Evolutionary conservation across 2,329 filamentous ascomycete species (phyloP).

Genomic region (Claviceps arundinis): DNA sequence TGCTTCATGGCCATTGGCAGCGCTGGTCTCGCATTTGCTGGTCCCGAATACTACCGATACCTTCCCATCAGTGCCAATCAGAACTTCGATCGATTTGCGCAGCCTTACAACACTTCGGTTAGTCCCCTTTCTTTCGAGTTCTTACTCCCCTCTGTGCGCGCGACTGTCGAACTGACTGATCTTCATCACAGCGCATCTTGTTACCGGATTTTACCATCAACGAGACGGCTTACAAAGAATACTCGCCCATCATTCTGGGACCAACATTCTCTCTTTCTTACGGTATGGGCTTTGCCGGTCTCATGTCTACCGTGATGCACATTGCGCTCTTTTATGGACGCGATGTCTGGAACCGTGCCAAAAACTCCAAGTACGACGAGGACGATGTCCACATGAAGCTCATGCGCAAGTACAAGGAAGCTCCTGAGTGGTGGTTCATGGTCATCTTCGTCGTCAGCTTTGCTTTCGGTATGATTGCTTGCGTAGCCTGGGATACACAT

Average conservation of each 20-base stretch:
- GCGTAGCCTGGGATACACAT: conserved; percentile 22
- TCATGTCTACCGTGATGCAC: conserved; percentile 38
- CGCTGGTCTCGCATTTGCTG: conserved; percentile 36
- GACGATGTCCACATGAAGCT: conserved; percentile 37
- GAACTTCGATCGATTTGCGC: conserved; percentile 41
- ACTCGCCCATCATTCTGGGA: conserved; percentile 40
- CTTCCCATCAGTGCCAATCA: conserved; percentile 38
- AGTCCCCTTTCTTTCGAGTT: too few species aligned
- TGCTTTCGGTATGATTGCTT: conserved; percentile 26
- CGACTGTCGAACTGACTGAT: too few species aligned
- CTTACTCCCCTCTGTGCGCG: too few species aligned
- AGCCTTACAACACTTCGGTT: conserved; percentile 35
- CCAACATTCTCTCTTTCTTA: conserved; percentile 41
- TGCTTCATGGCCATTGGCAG: conserved; percentile 37
- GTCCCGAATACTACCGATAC: conserved; percentile 36
- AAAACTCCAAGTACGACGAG: conserved; percentile 9
- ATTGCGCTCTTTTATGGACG: conserved; percentile 36
- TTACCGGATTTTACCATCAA: conserved; percentile 37
- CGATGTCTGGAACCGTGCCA: conserved; percentile 26
- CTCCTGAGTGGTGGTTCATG: conserved; percentile 43
- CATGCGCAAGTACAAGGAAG: conserved; percentile 41
- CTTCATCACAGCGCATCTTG: conserved; percentile 27
- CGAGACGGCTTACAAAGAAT: conserved; percentile 38
- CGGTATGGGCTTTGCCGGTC: conserved; percentile 41
- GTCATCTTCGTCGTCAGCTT: conserved; percentile 31